phyloP scores from a whole-genome alignment of 345 rosid species.

The Pistacia atlantica region DNA sequence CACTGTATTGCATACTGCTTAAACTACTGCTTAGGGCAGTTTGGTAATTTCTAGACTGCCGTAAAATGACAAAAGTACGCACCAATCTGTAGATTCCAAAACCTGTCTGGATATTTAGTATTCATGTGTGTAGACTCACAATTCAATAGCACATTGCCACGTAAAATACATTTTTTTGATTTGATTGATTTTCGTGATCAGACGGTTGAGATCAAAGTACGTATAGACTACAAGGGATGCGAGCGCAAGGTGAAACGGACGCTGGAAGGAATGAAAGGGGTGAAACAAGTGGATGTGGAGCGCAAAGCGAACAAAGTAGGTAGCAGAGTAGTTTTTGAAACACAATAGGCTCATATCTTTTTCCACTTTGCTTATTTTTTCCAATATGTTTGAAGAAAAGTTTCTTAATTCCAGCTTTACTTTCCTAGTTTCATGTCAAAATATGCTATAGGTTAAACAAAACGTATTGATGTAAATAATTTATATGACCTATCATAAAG shows the following conservation, averaged over 20 bases:
- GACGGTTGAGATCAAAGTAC: conserved; percentile 94
- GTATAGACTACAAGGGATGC: conserved; percentile 96
- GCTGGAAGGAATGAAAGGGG: conserved; percentile 90
- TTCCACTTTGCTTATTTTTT: too few species aligned
- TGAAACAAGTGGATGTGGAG: conserved; percentile 73
- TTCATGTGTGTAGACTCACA: background rate
- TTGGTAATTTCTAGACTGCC: background rate
- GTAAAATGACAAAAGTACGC: too few species aligned
- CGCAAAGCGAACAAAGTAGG: conserved; percentile 80
- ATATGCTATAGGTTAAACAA: too few species aligned
- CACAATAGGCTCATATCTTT: too few species aligned
- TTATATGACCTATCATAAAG: too few species aligned
- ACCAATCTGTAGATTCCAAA: too few species aligned
- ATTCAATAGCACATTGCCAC: background rate
- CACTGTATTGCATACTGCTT: background rate
- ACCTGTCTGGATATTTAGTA: background rate
- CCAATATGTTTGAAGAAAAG: too few species aligned
- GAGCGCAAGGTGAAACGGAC: conserved; percentile 83
- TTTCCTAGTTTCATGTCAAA: too few species aligned
- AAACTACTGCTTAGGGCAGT: background rate
- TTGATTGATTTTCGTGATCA: conserved; percentile 23
- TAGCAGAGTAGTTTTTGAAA: too few species aligned
- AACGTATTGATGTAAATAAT: too few species aligned
- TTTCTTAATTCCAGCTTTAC: too few species aligned
- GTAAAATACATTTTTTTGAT: background rate